Conservation (phyloP, 2,329 filamentous ascomycete genomes). For the Plectosphaerella sp. region DNA sequence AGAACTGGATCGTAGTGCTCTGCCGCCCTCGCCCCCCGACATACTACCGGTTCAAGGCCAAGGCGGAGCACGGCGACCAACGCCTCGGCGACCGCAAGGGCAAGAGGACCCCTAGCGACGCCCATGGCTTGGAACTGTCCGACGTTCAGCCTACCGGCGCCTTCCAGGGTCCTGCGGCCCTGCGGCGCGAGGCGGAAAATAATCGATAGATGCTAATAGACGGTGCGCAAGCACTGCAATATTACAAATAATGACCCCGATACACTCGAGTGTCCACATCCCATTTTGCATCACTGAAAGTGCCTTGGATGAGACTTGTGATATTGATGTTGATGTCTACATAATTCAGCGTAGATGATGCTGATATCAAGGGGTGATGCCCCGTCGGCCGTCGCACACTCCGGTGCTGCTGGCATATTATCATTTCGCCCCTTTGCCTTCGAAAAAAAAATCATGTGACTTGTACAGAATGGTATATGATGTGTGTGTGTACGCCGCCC, state of each 20-base stretch:
- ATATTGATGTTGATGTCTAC: no score
- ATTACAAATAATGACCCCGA: no score
- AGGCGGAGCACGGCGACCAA: slow-evolving; percentile 77
- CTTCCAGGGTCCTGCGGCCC: slow-evolving; percentile 50
- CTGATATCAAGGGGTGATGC: no score
- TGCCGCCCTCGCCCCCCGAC: slow-evolving; percentile 80
- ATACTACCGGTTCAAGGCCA: slow-evolving; percentile 80
- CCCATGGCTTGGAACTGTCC: slow-evolving; percentile 68
- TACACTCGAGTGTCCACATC: neutral
- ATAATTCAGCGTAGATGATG: neutral
- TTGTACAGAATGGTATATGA: neutral
- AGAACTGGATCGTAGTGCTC: slow-evolving; percentile 79
- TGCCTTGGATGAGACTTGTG: no score
- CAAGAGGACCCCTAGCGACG: slow-evolving; percentile 39
- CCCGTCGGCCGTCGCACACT: no score
- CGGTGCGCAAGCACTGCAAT: slow-evolving; percentile 5
- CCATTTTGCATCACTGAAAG: neutral
- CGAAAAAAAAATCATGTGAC: neutral
- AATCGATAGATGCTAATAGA: slow-evolving; percentile 1
- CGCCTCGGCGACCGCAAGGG: slow-evolving; percentile 62
- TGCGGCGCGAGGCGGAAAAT: slow-evolving; percentile 28
- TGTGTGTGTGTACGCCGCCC: neutral
- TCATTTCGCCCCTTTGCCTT: neutral
- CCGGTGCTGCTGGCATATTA: neutral
- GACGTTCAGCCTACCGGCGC: slow-evolving; percentile 43